These are phyloP conservation scores for Choanephora cucurbitarum DNA, from an alignment of 371 early-diverging fungal genomes.

Conservation along the genomic window DNA sequence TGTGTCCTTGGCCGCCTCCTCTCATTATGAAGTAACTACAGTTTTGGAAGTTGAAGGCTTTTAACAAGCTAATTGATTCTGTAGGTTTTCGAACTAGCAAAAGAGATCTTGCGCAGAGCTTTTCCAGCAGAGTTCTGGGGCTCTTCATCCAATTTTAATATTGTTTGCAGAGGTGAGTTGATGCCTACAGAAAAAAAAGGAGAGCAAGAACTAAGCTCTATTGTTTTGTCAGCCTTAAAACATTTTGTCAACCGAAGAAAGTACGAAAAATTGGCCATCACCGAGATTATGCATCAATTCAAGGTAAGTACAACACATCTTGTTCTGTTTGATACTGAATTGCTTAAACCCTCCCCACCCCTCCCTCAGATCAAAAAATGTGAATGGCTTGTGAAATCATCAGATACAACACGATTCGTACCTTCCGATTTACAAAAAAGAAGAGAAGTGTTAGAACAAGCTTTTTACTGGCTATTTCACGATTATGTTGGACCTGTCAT, in stretches of 20 bases:
- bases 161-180: slow-evolving; percentile 47
- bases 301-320: too few relatives aligned
- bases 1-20: slow-evolving; percentile 1
- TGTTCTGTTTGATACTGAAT: too few relatives aligned
- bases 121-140: slow-evolving; percentile 63
- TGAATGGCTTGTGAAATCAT: slow-evolving; percentile 8
- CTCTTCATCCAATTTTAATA: slow-evolving; percentile 40
- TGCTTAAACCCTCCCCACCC: too few relatives aligned
- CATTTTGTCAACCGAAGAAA: slow-evolving; percentile 54
- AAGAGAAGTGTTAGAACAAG: slow-evolving; percentile 51
- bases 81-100: slow-evolving; percentile 9
- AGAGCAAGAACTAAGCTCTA: not conserved
- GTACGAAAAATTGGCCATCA: slow-evolving; percentile 62
- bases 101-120: slow-evolving; percentile 29
- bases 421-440: slow-evolving; percentile 56
- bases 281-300: slow-evolving; percentile 60
- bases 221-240: slow-evolving; percentile 42
- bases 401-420: slow-evolving; percentile 2
- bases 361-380: slow-evolving; percentile 13
- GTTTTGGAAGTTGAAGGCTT: too few relatives aligned
- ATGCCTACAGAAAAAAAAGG: not conserved
- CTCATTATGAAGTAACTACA: not conserved
- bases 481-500: slow-evolving; percentile 60
- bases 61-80: too few relatives aligned
- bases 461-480: slow-evolving; percentile 70